These are phyloP conservation scores for Circinella umbellata DNA, from an alignment of 371 early-diverging fungal genomes.

Conservation along the genomic window DNA sequence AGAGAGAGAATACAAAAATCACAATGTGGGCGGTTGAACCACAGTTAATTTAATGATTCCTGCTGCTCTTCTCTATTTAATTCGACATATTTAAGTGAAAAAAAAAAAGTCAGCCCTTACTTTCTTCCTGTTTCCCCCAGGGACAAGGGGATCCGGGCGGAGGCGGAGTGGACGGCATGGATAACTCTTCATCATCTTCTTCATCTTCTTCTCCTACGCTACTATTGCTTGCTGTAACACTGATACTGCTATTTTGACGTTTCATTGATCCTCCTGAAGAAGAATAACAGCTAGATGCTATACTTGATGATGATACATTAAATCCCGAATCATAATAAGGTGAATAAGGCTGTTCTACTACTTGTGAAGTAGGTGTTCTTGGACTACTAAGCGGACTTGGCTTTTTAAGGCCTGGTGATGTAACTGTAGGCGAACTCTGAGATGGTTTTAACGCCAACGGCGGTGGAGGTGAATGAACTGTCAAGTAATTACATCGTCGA, in stretches of 20 bases:
- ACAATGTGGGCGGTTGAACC: background rate
- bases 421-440: constrained; percentile 15
- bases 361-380: constrained; percentile 10
- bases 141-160: constrained; percentile 8
- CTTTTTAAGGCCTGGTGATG: background rate
- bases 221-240: background rate
- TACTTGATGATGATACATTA: constrained; percentile 9
- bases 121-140: constrained; percentile 6
- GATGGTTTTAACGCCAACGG: constrained; percentile 15
- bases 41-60: background rate
- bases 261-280: background rate
- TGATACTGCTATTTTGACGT: background rate
- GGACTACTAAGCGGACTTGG: constrained; percentile 7
- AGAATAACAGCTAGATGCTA: constrained; percentile 6
- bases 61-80: too few species aligned
- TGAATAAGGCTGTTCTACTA: constrained; percentile 12
- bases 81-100: background rate
- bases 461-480: constrained; percentile 16
- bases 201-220: constrained; percentile 5
- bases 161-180: constrained; percentile 16
- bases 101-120: constrained; percentile 3
- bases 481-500: constrained; percentile 11
- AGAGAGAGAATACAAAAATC: too few species aligned
- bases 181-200: background rate
- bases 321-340: constrained; percentile 14